Conservation (phyloP, 2,329 filamentous ascomycete genomes). For the Alternaria arbusti region DNA sequence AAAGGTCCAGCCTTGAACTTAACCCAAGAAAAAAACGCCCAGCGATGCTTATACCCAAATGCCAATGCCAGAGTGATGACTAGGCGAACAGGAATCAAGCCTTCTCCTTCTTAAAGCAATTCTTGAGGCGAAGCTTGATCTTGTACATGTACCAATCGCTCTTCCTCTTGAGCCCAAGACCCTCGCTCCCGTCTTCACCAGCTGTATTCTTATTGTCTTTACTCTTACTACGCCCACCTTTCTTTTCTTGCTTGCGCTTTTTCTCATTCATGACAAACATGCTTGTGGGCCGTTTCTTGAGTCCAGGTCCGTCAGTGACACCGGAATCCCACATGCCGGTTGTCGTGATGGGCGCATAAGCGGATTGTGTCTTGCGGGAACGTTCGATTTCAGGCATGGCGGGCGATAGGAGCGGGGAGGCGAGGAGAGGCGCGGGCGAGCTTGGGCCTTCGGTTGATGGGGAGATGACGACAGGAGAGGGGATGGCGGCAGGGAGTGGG, state of each 20-base stretch:
- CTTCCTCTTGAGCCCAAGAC: slow-evolving; percentile 9
- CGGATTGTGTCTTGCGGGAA: slow-evolving; percentile 36
- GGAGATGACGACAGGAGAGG: slow-evolving; percentile 20
- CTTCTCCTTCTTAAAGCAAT: slow-evolving; percentile 17
- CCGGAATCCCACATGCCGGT: slow-evolving; percentile 47
- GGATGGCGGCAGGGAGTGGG: slow-evolving; percentile 5
- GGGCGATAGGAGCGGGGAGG: slow-evolving; percentile 23
- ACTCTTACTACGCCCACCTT: slow-evolving; percentile 35
- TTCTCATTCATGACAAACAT: slow-evolving; percentile 43
- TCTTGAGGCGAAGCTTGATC: slow-evolving; percentile 18
- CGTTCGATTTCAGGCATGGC: slow-evolving; percentile 22
- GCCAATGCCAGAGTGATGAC: neutral
- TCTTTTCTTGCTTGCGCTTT: slow-evolving; percentile 37
- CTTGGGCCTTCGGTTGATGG: slow-evolving; percentile 15
- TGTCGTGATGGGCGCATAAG: slow-evolving; percentile 43
- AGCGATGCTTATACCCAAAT: neutral
- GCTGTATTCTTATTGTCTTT: slow-evolving; percentile 30
- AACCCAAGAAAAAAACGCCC: neutral
- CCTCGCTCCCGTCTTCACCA: slow-evolving; percentile 16
- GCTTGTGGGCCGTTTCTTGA: slow-evolving; percentile 42
- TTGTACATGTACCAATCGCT: slow-evolving; percentile 23
- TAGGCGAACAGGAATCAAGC: neutral
- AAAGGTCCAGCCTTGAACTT: neutral
- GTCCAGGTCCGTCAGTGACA: slow-evolving; percentile 31
- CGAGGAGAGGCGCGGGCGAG: slow-evolving; percentile 11